Evolutionary conservation across 1,284 basidiomycete species (phyloP), one percentile per base, ranked within the genome.

Genomic region (Meira miltonrushii): DNA sequence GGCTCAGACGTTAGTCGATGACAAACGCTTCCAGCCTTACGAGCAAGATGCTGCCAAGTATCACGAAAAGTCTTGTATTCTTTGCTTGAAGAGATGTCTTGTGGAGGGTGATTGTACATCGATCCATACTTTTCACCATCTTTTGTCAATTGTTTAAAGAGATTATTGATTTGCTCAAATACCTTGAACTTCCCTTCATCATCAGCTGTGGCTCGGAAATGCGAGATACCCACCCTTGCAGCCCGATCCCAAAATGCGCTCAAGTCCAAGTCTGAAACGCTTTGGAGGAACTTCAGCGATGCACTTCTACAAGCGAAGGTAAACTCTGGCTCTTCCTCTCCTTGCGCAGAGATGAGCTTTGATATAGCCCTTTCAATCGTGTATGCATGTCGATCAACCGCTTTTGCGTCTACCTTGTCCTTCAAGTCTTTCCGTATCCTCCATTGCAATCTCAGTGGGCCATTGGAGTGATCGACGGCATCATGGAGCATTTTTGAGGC

Each of bases 201-300:
- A 21, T 58, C 56, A 28, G 58, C 56, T 5, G 48, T 60, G 3
- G 41, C 41, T 21, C 64, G 66, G 41, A 65, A 58, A 9, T 62
- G 58, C 12, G 59, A 53, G 2, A 56, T 60, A 7, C 64, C 68
- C 12, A 60, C 40, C 5, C 68, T 61, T 12, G 66, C 66, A 2
- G 58, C 63, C 3, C 68, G 62, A 43, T 72, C 67, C 70, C 70
- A 72, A 47, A 69, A 66, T 17, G 70, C 70, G 12, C 53, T 53
- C 1, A 61, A 49, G 19, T 74, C 68, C 28, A 74, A 52, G 19
- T 63, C 62, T 17, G 65, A 59, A 1, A 64, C 67, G 41, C 51
- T 58, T 2, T 64, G 54, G 11, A 74, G 65, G 49, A 67, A 19
- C 8, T 61, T 49, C 33, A 72, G 47, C 40, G 67, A 62, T 1